These are phyloP conservation scores for Entomortierella chlamydospora DNA, from an alignment of 192 early-diverging fungal genomes.

Conservation along the genomic window DNA sequence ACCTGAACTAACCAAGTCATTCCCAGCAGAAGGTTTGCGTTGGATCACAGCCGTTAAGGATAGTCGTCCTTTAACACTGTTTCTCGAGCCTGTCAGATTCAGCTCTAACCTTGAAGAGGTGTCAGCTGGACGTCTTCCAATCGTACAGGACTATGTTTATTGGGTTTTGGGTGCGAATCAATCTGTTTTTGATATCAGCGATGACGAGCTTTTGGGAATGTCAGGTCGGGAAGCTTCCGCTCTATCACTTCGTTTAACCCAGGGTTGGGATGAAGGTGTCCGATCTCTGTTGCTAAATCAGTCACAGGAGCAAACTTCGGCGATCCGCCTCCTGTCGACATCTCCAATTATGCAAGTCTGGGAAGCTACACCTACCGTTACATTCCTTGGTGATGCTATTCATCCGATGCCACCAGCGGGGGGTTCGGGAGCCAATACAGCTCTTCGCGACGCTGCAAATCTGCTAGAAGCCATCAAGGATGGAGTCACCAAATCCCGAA, in stretches of 20 bases:
- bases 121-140: slow-evolving; percentile 2
- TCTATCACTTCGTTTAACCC: slow-evolving; percentile 4
- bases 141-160: slow-evolving; percentile 12
- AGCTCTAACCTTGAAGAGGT: slow-evolving; percentile 9
- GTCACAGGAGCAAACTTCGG: slow-evolving; percentile 10
- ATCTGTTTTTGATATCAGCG: slow-evolving; percentile 8
- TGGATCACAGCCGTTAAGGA: slow-evolving; percentile 19
- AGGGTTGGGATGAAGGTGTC: slow-evolving; percentile 17
- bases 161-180: slow-evolving; percentile 19
- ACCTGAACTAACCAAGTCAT: slow-evolving; percentile 8
- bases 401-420: slow-evolving; percentile 28
- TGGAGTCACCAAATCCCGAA: slow-evolving; percentile 5
- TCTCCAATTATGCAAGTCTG: slow-evolving; percentile 1
- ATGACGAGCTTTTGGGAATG: slow-evolving; percentile 18
- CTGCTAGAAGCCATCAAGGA: slow-evolving; percentile 18
- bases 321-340: slow-evolving; percentile 6
- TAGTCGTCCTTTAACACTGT: slow-evolving; percentile 3
- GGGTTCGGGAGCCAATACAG: slow-evolving; percentile 24
- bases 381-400: slow-evolving; percentile 27
- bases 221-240: slow-evolving; percentile 1
- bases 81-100: slow-evolving; percentile 24
- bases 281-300: slow-evolving; percentile 17
- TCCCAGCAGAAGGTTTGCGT: slow-evolving; percentile 13
- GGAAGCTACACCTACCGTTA: slow-evolving; percentile 11
- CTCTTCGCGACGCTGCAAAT: slow-evolving; percentile 28